Evolutionary conservation across 176 grass and related monocot species (phyloP).

Genomic region (Themeda triandra): DNA sequence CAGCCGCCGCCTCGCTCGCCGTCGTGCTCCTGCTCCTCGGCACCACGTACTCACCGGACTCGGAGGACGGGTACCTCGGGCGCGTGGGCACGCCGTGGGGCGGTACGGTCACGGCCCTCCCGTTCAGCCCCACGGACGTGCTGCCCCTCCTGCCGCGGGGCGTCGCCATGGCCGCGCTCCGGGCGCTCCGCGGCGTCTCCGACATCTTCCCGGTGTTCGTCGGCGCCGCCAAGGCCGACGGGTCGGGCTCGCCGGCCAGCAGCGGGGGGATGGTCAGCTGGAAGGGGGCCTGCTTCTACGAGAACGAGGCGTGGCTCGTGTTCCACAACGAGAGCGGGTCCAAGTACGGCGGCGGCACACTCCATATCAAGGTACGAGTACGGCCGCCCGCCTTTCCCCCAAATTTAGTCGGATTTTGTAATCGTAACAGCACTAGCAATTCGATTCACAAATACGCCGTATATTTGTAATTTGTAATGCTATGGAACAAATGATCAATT

Average conservation of each 20-base stretch:
- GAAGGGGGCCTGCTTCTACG: conserved; percentile 79
- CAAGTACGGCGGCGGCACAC: conserved; percentile 53
- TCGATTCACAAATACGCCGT: no score
- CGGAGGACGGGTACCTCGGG: not conserved
- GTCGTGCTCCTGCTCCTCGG: conserved; percentile 18
- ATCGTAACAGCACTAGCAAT: not conserved
- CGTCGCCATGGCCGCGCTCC: conserved; percentile 35
- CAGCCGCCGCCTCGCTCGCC: conserved; percentile 23
- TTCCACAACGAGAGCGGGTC: conserved; percentile 60
- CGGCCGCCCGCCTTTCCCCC: not conserved
- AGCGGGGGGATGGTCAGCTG: conserved; percentile 11
- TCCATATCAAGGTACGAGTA: conserved; percentile 60
- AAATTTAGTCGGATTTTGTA: not conserved
- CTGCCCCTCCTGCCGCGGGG: conserved; percentile 46
- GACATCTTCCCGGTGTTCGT: conserved; percentile 74
- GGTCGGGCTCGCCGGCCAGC: not conserved
- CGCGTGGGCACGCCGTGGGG: not conserved
- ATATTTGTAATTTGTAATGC: no score
- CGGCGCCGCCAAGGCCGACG: conserved; percentile 31
- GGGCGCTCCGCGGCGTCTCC: conserved; percentile 22
- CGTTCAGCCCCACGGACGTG: conserved; percentile 47
- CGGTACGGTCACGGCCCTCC: not conserved
- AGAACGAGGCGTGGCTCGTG: conserved; percentile 59
- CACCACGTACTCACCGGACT: not conserved
- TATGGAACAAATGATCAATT: not conserved